These are phyloP conservation scores for Bretziella fagacearum DNA, from an alignment of 2,329 filamentous ascomycete species.

Conservation along the genomic window DNA sequence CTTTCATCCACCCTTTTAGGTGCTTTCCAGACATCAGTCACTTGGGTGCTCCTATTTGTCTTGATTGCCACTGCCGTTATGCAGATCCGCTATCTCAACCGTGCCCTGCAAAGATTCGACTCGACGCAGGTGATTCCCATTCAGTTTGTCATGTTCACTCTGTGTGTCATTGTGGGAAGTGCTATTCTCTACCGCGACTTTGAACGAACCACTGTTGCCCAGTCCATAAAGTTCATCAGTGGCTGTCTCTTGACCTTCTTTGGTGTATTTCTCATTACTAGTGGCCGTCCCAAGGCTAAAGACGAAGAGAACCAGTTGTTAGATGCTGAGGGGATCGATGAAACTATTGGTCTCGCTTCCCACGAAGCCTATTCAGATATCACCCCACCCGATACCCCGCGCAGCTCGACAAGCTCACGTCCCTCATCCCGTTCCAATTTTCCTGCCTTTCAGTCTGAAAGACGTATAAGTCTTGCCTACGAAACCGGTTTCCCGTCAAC, in stretches of 20 bases:
- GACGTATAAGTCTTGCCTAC: conserved; percentile 23
- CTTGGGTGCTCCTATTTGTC: conserved; percentile 67
- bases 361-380: conserved; percentile 21
- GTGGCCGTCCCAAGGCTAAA: conserved; percentile 46
- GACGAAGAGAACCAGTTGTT: conserved; percentile 37
- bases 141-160: conserved; percentile 91
- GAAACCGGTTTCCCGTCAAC: conserved; percentile 24
- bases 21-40: conserved; percentile 80
- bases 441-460: conserved; percentile 21
- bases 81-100: conserved; percentile 95
- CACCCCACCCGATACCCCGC: conserved; percentile 6
- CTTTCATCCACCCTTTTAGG: conserved; percentile 80
- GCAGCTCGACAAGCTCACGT: conserved; percentile 23
- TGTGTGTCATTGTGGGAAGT: conserved; percentile 88
- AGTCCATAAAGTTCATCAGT: conserved; percentile 70
- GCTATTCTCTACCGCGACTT: conserved; percentile 91
- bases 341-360: conserved; percentile 41
- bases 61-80: conserved; percentile 74
- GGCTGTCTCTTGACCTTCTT: conserved; percentile 87
- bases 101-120: conserved; percentile 72
- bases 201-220: conserved; percentile 56
- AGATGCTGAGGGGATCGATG: conserved; percentile 42
- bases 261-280: conserved; percentile 94
- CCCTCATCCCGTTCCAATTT: conserved; percentile 26
- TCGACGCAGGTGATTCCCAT: conserved; percentile 96